These are phyloP conservation scores for Starmera dryadoides DNA, from an alignment of 805 yeast genomes.

Conservation along the genomic window DNA sequence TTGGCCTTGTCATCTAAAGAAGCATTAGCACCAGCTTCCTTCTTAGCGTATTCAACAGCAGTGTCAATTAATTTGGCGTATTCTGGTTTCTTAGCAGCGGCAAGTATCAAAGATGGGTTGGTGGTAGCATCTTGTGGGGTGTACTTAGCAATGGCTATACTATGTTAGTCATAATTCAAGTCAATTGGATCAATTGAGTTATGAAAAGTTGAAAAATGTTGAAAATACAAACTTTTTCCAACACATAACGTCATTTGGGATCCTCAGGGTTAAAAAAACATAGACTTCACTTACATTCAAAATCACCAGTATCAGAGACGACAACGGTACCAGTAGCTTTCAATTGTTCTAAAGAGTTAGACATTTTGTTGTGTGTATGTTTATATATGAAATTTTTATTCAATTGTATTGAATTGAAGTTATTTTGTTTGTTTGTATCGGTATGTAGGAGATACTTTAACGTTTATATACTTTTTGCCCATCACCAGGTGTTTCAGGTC, in stretches of 20 bases:
- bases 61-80: conserved; percentile 85
- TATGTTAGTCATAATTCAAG: conserved; percentile 7
- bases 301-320: conserved; percentile 99
- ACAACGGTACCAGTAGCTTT: conserved; percentile 94
- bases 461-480: neutral
- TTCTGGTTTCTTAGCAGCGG: conserved; percentile 87
- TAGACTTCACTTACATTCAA: conserved; percentile 41
- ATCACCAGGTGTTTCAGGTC: neutral
- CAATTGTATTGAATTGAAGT: neutral
- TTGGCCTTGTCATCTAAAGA: conserved; percentile 59
- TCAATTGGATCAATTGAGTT: neutral
- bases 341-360: conserved; percentile 80
- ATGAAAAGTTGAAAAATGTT: no score
- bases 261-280: no score
- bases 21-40: conserved; percentile 41
- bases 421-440: no score
- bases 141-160: conserved; percentile 78
- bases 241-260: no score
- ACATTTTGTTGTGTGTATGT: conserved; percentile 21
- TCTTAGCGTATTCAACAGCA: conserved; percentile 82
- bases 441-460: no score
- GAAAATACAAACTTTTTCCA: no score
- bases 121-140: conserved; percentile 99
- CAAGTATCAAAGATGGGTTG: conserved; percentile 94
- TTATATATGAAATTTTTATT: neutral